phyloP scores from a whole-genome alignment of 148 eudicot genomes.

The Selenicereus undatus region DNA sequence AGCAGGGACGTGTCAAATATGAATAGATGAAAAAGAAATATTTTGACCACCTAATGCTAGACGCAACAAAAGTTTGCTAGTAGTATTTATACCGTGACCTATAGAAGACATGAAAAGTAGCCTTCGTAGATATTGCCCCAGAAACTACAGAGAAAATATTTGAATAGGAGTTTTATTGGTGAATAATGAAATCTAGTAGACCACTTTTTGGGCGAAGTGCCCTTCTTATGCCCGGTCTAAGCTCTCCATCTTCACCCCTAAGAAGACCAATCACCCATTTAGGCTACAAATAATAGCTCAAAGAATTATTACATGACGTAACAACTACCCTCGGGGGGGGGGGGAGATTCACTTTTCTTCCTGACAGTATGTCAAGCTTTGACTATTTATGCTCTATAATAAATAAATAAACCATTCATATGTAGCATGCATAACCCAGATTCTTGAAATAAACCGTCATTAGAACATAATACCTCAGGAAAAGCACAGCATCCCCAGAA shows the following conservation, averaged over 20 bases:
- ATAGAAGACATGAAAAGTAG: constrained; percentile 59
- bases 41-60: neutral
- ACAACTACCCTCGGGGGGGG: neutral
- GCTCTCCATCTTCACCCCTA: constrained; percentile 87
- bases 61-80: neutral
- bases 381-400: neutral
- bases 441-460: neutral
- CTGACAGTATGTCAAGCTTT: neutral
- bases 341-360: neutral
- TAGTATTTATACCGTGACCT: constrained; percentile 69
- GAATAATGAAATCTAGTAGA: constrained; percentile 54
- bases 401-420: neutral
- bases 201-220: constrained; percentile 72
- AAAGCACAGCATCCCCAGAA: constrained; percentile 90
- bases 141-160: constrained; percentile 57
- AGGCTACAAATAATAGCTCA: neutral
- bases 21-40: neutral
- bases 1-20: neutral
- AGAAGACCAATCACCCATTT: constrained; percentile 7
- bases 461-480: constrained; percentile 57
- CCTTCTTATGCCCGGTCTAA: constrained; percentile 79
- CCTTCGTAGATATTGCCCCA: constrained; percentile 62
- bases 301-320: constrained; percentile 7
- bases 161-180: constrained; percentile 49
- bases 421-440: neutral